These are phyloP conservation scores for Pistacia vera DNA, from an alignment of 345 rosid genomes.

Conservation along the genomic window DNA sequence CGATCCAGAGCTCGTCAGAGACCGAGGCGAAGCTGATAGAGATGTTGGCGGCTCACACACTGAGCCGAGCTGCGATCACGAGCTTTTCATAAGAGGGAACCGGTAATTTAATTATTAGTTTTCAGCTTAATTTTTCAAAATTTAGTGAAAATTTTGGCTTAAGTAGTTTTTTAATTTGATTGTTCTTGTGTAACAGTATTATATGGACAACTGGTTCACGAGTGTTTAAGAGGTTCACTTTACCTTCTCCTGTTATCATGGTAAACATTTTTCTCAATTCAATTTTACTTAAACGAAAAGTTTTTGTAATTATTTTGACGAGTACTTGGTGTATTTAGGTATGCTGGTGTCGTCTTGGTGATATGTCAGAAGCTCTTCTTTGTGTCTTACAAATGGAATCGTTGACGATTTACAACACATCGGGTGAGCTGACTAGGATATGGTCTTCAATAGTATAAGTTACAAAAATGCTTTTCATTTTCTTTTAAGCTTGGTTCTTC, in stretches of 20 bases:
- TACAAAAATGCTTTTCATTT: neutral
- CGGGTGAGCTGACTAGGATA: constrained; percentile 51
- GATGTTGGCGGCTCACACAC: constrained; percentile 31
- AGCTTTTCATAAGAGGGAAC: constrained; percentile 83
- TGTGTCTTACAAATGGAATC: constrained; percentile 76
- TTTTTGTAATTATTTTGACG: constrained; percentile 17
- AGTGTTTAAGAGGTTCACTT: constrained; percentile 70
- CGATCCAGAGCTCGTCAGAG: constrained; percentile 58
- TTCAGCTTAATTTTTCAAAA: neutral
- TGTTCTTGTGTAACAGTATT: constrained; percentile 38
- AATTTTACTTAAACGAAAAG: neutral
- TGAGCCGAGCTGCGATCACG: constrained; percentile 58
- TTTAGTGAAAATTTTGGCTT: neutral
- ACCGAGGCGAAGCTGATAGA: constrained; percentile 39
- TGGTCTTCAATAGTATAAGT: neutral
- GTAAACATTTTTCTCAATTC: constrained; percentile 26
- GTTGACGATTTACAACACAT: constrained; percentile 66
- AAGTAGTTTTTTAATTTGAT: neutral
- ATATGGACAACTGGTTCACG: constrained; percentile 73
- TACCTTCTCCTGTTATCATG: constrained; percentile 61
- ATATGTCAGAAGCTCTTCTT: constrained; percentile 61
- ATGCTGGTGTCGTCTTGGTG: constrained; percentile 87
- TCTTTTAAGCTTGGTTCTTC: neutral
- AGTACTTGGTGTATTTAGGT: constrained; percentile 44
- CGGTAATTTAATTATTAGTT: constrained; percentile 31